A percentile compares a stretch with the other conserved stretches of the same genome.
phyloP scores from a whole-genome alignment of 371 early-diverging fungal genomes.

The Nosema muscidifuracis region DNA sequence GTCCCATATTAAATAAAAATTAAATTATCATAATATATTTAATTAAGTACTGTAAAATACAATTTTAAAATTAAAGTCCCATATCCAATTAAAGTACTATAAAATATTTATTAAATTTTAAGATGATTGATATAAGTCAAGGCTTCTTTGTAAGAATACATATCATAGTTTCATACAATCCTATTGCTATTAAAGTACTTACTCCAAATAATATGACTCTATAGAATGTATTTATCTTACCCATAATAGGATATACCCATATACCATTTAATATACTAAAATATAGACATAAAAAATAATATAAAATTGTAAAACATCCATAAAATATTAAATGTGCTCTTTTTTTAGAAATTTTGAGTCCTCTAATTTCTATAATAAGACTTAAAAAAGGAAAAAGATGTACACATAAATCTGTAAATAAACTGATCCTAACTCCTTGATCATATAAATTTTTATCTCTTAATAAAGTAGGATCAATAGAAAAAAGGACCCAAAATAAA shows the following conservation, averaged over 20 bases:
- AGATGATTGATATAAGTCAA: too few relatives aligned
- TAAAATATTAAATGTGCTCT: constrained; percentile 9
- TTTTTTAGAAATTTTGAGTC: neutral
- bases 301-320: neutral
- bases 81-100: too few relatives aligned
- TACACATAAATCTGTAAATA: constrained; percentile 20
- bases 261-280: constrained; percentile 3
- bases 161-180: neutral
- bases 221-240: neutral
- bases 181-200: neutral
- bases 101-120: too few relatives aligned
- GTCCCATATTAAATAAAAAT: too few relatives aligned
- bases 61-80: too few relatives aligned
- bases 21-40: too few relatives aligned
- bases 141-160: too few relatives aligned
- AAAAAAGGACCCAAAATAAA: constrained; percentile 25
- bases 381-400: constrained; percentile 26
- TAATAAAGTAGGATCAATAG: constrained; percentile 24
- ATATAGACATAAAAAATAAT: constrained; percentile 6
- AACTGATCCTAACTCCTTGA: neutral
- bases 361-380: constrained; percentile 9
- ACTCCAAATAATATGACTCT: neutral
- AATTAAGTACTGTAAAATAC: too few relatives aligned
- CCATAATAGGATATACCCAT: constrained; percentile 31
- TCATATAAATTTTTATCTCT: constrained; percentile 9